A percentile compares a stretch with the other conserved stretches of the same genome.
These are phyloP conservation scores for Aspergillus mulundensis DNA, from an alignment of 495 filamentous ascomycete species.

Conservation along the genomic window DNA sequence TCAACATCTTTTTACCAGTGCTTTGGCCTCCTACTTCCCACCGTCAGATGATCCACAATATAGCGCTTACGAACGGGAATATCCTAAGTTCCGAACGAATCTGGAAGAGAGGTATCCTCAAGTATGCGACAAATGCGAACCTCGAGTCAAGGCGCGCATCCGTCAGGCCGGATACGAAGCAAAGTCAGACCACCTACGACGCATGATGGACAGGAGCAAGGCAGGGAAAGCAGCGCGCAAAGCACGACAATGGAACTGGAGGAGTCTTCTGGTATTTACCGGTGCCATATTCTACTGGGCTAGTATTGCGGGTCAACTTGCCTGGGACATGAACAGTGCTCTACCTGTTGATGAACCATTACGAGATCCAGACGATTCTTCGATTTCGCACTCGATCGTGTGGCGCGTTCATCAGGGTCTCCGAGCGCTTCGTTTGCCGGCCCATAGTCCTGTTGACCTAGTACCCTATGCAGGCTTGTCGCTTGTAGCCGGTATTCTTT, in stretches of 20 bases:
- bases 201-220: constrained; percentile 65
- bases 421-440: constrained; percentile 19
- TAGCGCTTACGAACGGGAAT: constrained; percentile 51
- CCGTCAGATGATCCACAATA: constrained; percentile 62
- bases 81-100: constrained; percentile 55
- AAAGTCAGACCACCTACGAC: constrained; percentile 69
- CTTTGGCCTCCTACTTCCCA: constrained; percentile 67
- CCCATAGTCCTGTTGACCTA: constrained; percentile 28
- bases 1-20: constrained; percentile 67
- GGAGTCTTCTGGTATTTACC: constrained; percentile 40
- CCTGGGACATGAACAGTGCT: constrained; percentile 37
- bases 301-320: constrained; percentile 44
- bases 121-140: constrained; percentile 73
- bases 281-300: constrained; percentile 51
- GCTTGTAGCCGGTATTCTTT: constrained; percentile 49
- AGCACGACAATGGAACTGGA: constrained; percentile 47
- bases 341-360: constrained; percentile 17
- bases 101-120: constrained; percentile 79
- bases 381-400: constrained; percentile 15
- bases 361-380: constrained; percentile 11
- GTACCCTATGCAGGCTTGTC: constrained; percentile 41
- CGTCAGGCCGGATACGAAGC: constrained; percentile 68
- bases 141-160: constrained; percentile 60
- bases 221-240: constrained; percentile 37
- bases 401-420: constrained; percentile 30